These are phyloP conservation scores for Thelonectria olida DNA, from an alignment of 2,329 filamentous ascomycete genomes.

Conservation along the genomic window DNA sequence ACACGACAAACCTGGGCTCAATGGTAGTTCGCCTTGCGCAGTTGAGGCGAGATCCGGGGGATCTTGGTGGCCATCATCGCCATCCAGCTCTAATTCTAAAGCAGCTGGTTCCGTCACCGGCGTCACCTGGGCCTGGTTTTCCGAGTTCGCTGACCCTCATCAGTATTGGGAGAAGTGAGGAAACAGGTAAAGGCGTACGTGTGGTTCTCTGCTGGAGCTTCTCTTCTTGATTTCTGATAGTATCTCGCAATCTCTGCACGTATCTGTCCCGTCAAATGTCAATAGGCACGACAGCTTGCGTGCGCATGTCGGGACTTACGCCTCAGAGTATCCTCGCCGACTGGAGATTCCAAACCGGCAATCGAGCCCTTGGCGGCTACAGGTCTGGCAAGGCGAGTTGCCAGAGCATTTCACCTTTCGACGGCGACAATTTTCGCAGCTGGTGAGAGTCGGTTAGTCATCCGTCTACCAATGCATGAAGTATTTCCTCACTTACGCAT, in stretches of 20 bases:
- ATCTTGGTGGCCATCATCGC: not conserved
- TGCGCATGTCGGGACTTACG: conserved; percentile 14
- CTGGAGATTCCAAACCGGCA: conserved; percentile 36
- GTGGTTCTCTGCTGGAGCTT: not conserved
- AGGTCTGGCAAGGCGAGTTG: conserved; percentile 37
- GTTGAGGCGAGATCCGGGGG: not conserved
- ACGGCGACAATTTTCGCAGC: conserved; percentile 36
- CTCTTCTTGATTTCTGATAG: conserved; percentile 29
- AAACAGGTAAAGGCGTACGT: not conserved
- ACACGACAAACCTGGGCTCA: conserved; percentile 15
- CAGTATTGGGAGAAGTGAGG: not conserved
- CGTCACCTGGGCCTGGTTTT: not conserved
- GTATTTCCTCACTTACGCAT: conserved; percentile 21
- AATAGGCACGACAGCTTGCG: not conserved
- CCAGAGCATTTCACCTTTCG: conserved; percentile 44
- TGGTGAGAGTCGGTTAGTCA: not conserved
- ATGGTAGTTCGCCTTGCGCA: not conserved
- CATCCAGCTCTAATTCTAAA: not conserved
- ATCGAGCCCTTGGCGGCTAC: conserved; percentile 33
- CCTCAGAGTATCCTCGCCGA: conserved; percentile 35
- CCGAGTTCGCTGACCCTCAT: not conserved
- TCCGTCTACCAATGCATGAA: not conserved
- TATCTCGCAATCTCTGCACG: conserved; percentile 31
- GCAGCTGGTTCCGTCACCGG: not conserved
- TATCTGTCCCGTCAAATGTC: conserved; percentile 22